These are phyloP conservation scores for Metarhizium sp. DNA, from an alignment of 2,329 filamentous ascomycete species.

Conservation along the genomic window DNA sequence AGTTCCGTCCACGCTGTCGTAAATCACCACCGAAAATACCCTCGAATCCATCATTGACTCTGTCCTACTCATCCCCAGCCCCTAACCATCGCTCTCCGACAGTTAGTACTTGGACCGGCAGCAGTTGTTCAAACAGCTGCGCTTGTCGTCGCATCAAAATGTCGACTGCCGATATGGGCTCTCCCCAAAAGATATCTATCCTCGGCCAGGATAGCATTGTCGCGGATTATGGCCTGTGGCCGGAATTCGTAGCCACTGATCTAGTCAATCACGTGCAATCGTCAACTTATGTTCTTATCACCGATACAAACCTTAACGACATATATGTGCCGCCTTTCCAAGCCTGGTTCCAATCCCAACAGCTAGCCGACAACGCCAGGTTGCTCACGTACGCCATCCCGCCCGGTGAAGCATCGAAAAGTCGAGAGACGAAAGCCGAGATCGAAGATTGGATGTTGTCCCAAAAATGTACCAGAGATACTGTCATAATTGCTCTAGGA, in stretches of 20 bases:
- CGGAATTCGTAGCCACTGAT: conserved; percentile 70
- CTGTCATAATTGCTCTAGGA: conserved; percentile 86
- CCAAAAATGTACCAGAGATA: conserved; percentile 88
- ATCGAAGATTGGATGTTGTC: conserved; percentile 97
- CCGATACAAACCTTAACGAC: conserved; percentile 82
- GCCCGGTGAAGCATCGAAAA: conserved; percentile 90
- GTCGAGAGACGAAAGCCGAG: conserved; percentile 83
- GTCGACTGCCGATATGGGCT: conserved; percentile 14
- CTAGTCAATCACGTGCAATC: conserved; percentile 68
- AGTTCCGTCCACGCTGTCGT: not conserved
- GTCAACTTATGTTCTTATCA: conserved; percentile 92
- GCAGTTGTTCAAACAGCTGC: not conserved
- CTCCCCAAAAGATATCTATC: conserved; percentile 61
- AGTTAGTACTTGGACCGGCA: not conserved
- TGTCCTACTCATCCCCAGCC: not conserved
- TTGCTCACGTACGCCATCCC: conserved; percentile 80
- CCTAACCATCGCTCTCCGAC: not conserved
- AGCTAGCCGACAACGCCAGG: conserved; percentile 36
- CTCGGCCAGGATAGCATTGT: conserved; percentile 85
- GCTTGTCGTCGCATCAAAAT: conserved; percentile 11
- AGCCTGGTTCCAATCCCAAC: conserved; percentile 22
- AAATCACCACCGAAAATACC: not conserved
- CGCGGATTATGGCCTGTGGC: conserved; percentile 86
- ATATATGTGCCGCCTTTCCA: conserved; percentile 75
- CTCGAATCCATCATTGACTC: not conserved